Conservation (phyloP, 208 protist genomes). For the Wallacemonas sp. region DNA sequence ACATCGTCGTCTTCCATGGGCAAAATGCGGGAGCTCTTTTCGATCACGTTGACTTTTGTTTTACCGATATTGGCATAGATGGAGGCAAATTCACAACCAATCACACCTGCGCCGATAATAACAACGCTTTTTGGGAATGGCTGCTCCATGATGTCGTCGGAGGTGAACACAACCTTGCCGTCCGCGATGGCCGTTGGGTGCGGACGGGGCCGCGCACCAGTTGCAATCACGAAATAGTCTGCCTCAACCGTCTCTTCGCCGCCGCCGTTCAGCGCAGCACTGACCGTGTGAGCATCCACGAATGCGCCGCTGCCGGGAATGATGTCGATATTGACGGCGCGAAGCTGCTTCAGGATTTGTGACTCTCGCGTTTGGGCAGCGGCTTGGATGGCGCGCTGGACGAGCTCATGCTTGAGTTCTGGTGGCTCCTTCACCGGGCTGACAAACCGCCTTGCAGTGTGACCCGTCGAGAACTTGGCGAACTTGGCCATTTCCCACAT, state of each 20-base stretch:
- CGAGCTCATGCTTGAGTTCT: conserved; percentile 49
- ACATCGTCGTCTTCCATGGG: conserved; percentile 91
- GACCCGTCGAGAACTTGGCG: conserved; percentile 43
- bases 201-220: conserved; percentile 71
- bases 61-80: conserved; percentile 90
- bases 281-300: conserved; percentile 43
- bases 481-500: conserved; percentile 92
- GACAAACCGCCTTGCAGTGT: conserved; percentile 53
- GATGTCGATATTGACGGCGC: conserved; percentile 44
- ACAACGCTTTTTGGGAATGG: conserved; percentile 86
- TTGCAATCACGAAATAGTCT: conserved; percentile 89
- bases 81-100: conserved; percentile 91
- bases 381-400: conserved; percentile 46
- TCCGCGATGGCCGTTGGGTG: conserved; percentile 71
- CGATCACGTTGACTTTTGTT: conserved; percentile 86
- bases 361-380: conserved; percentile 64
- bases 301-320: conserved; percentile 50
- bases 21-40: conserved; percentile 81
- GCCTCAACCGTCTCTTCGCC: conserved; percentile 50
- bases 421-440: conserved; percentile 49
- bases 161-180: conserved; percentile 84
- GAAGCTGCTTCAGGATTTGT: conserved; percentile 71
- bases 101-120: conserved; percentile 91
- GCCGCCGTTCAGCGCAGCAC: conserved; percentile 35
- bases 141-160: conserved; percentile 87